Evolutionary conservation across 2,329 filamentous ascomycete genomes (phyloP).

Genomic region (Colletotrichum filicis): DNA sequence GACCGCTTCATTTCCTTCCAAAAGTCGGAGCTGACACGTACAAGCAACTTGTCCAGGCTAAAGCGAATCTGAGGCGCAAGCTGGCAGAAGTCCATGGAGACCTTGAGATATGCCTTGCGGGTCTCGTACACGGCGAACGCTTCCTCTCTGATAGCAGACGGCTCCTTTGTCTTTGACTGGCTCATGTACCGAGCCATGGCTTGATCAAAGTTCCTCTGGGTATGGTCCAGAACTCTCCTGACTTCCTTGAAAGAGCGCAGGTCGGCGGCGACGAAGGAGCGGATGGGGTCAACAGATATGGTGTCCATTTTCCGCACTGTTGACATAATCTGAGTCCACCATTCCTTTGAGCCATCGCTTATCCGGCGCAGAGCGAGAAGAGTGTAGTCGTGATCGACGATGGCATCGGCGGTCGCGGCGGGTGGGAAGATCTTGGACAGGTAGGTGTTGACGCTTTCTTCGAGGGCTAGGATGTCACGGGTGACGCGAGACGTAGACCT

Average conservation of each 20-base stretch:
- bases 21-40: constrained; percentile 85
- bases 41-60: constrained; percentile 85
- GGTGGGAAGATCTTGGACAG: constrained; percentile 81
- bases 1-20: constrained; percentile 86
- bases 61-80: constrained; percentile 87
- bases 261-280: constrained; percentile 81
- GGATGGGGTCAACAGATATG: constrained; percentile 83
- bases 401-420: constrained; percentile 78
- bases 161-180: constrained; percentile 93
- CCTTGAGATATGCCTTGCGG: constrained; percentile 88
- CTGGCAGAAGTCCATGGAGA: constrained; percentile 93
- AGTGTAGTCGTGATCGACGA: constrained; percentile 96
- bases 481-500: constrained; percentile 65
- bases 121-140: constrained; percentile 96
- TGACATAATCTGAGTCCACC: constrained; percentile 81
- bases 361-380: constrained; percentile 86
- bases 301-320: constrained; percentile 82
- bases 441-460: constrained; percentile 82
- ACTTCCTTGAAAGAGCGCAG: constrained; percentile 88
- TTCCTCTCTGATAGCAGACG: constrained; percentile 90
- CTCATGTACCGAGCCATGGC: constrained; percentile 83
- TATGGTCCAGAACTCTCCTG: constrained; percentile 77
- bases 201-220: constrained; percentile 87
- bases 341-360: constrained; percentile 86
- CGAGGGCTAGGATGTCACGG: constrained; percentile 76